Percentiles rank a stretch among this genome's conserved stretches.
Evolutionary conservation across 176 grass and related monocot genomes (phyloP).

Genomic region (Pharus latifolius): DNA sequence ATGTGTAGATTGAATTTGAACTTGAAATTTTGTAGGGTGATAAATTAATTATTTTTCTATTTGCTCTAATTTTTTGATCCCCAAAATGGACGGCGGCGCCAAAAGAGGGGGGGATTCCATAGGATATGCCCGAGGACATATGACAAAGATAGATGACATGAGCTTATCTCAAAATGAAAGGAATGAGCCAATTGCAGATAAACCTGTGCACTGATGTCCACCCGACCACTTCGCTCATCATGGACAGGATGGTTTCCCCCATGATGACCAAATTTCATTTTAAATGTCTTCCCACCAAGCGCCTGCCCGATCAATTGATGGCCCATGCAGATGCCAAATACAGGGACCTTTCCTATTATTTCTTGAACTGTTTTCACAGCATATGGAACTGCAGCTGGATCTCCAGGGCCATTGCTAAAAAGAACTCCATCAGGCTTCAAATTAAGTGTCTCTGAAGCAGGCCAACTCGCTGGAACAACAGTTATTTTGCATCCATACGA

Average conservation of each 20-base stretch:
- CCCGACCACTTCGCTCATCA: constrained; percentile 60
- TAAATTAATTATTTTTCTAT: too few species aligned
- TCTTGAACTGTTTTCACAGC: constrained; percentile 84
- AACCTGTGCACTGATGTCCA: constrained; percentile 97
- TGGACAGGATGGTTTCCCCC: constrained; percentile 94
- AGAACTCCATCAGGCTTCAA: constrained; percentile 94
- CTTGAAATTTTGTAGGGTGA: too few species aligned
- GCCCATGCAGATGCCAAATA: constrained; percentile 98
- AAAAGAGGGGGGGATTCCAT: too few species aligned
- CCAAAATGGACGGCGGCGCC: too few species aligned
- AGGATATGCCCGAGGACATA: too few species aligned
- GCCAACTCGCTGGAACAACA: constrained; percentile 87
- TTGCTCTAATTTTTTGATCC: too few species aligned
- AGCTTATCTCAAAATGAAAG: background rate
- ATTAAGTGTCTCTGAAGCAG: constrained; percentile 61
- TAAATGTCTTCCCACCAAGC: constrained; percentile 95
- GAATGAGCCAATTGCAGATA: background rate
- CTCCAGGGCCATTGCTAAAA: constrained; percentile 98
- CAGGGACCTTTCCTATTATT: constrained; percentile 87
- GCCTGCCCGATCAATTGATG: constrained; percentile 96
- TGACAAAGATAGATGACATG: too few species aligned
- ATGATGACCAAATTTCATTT: constrained; percentile 99
- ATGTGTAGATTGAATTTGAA: too few species aligned
- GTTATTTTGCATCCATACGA: constrained; percentile 96
- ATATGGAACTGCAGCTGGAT: constrained; percentile 91